phyloP scores from a whole-genome alignment of 257 asterid species.

The Ehretia macrophylla region DNA sequence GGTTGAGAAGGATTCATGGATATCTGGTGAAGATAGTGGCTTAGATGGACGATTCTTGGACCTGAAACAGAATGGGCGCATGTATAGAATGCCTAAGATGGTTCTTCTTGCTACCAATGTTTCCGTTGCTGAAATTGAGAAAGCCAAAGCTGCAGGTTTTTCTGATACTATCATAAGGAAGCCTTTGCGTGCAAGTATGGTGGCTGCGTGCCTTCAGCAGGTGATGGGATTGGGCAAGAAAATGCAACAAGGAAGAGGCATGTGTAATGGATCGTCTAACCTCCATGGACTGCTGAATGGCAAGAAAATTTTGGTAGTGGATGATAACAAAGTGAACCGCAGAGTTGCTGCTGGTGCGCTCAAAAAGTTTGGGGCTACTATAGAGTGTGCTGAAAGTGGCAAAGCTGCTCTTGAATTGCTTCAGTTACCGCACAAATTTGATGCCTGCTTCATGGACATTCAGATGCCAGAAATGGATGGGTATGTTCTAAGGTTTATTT shows the following conservation, averaged over 20 bases:
- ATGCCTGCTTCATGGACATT: constrained; percentile 97
- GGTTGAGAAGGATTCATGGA: constrained; percentile 84
- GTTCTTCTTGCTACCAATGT: constrained; percentile 82
- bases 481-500: constrained; percentile 29
- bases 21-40: constrained; percentile 47
- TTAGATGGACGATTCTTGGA: constrained; percentile 21
- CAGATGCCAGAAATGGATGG: constrained; percentile 99
- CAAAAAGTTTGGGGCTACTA: constrained; percentile 75
- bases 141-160: constrained; percentile 73
- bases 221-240: constrained; percentile 56
- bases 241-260: constrained; percentile 35
- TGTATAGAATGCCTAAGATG: constrained; percentile 54
- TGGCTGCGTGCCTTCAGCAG: constrained; percentile 83
- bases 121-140: constrained; percentile 45
- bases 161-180: constrained; percentile 78
- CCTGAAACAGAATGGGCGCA: constrained; percentile 50
- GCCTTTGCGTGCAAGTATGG: constrained; percentile 83
- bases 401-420: constrained; percentile 72
- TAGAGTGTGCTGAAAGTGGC: constrained; percentile 84
- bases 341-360: constrained; percentile 95
- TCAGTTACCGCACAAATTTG: constrained; percentile 69
- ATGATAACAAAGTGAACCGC: constrained; percentile 78
- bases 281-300: constrained; percentile 62
- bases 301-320: constrained; percentile 83
- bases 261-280: constrained; percentile 25